Percentiles rank a stretch among this genome's conserved stretches.
These are phyloP conservation scores for Candida ulmi DNA, from an alignment of 805 yeast species.

Conservation along the genomic window DNA sequence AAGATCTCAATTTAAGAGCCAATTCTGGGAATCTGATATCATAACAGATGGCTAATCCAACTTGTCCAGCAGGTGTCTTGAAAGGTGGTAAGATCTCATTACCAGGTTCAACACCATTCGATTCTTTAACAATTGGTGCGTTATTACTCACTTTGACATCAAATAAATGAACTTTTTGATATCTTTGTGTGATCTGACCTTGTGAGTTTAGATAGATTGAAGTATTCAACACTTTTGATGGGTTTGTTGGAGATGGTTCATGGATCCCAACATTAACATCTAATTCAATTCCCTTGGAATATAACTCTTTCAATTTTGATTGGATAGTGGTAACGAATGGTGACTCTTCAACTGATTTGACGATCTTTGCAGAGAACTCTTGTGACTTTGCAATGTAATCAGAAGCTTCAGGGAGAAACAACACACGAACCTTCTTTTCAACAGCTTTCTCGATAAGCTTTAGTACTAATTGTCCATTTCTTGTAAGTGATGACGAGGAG, in stretches of 20 bases:
- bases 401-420: constrained; percentile 91
- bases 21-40: constrained; percentile 87
- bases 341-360: constrained; percentile 36
- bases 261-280: constrained; percentile 86
- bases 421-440: constrained; percentile 50
- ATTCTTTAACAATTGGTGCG: constrained; percentile 76
- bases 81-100: constrained; percentile 45
- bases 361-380: constrained; percentile 57
- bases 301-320: constrained; percentile 37
- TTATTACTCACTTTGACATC: constrained; percentile 67
- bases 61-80: constrained; percentile 50
- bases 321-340: constrained; percentile 39
- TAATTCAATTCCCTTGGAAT: constrained; percentile 30
- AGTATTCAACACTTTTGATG: constrained; percentile 58
- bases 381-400: constrained; percentile 64
- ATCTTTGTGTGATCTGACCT: constrained; percentile 64
- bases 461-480: constrained; percentile 56
- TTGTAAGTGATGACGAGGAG: constrained; percentile 55
- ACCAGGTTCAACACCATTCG: constrained; percentile 81
- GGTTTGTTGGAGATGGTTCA: constrained; percentile 50
- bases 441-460: constrained; percentile 62
- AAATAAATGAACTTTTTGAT: constrained; percentile 84
- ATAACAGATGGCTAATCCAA: constrained; percentile 77
- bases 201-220: constrained; percentile 60
- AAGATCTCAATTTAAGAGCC: constrained; percentile 52